A percentile compares a stretch with the other conserved stretches of the same genome.
Evolutionary conservation across 495 filamentous ascomycete species (phyloP).

Genomic region (Aspergillus indologenus): DNA sequence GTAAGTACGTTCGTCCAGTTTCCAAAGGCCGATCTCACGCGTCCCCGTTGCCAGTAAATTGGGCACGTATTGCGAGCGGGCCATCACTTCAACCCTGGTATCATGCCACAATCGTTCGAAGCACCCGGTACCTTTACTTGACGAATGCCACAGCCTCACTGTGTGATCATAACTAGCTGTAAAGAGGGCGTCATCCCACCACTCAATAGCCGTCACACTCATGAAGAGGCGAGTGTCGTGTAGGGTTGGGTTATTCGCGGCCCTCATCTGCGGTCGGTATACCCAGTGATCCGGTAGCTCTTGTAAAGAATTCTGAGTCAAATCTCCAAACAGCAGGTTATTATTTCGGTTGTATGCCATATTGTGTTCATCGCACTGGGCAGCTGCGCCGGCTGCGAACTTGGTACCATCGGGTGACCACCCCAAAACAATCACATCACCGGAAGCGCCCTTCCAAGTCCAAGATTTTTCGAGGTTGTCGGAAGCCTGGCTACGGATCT

Average conservation of each 20-base stretch:
- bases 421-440: slow-evolving; percentile 45
- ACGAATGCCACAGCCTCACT: slow-evolving; percentile 70
- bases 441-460: slow-evolving; percentile 51
- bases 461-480: slow-evolving; percentile 34
- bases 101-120: slow-evolving; percentile 58
- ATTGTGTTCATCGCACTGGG: slow-evolving; percentile 69
- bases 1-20: slow-evolving; percentile 17
- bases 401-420: slow-evolving; percentile 49
- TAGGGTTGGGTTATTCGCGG: slow-evolving; percentile 54
- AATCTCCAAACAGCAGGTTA: slow-evolving; percentile 74
- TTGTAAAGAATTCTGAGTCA: slow-evolving; percentile 47
- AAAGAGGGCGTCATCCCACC: slow-evolving; percentile 63
- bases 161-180: slow-evolving; percentile 79
- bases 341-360: slow-evolving; percentile 81
- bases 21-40: slow-evolving; percentile 32
- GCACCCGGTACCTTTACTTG: slow-evolving; percentile 30
- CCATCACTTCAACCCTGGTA: slow-evolving; percentile 69
- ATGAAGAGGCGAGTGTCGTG: slow-evolving; percentile 67
- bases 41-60: slow-evolving; percentile 53
- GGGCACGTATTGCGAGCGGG: slow-evolving; percentile 44
- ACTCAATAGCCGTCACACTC: slow-evolving; percentile 74
- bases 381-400: slow-evolving; percentile 63
- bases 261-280: slow-evolving; percentile 48
- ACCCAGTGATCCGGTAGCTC: slow-evolving; percentile 72
- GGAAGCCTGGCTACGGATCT: slow-evolving; percentile 18